Base-by-base conservation (phyloP, 73 alveolate genomes). In the Tetrahymena thermophila region DNA sequence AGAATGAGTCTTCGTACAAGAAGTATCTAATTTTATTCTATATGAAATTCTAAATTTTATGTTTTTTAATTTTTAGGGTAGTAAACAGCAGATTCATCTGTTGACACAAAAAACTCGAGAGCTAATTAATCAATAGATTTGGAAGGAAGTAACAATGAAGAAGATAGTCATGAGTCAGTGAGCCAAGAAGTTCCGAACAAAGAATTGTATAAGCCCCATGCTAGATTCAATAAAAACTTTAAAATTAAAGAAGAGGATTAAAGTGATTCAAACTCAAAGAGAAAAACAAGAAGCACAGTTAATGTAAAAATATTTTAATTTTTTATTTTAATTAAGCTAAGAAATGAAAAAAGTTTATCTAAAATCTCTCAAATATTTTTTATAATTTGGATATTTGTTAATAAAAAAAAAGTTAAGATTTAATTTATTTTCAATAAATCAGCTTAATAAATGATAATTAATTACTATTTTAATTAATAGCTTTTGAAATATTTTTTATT, bases 171-270 rank as follows among this genome's bases (percentile, higher is more conserved):
- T 4, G 4, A 85, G 34, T 43, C 94, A 28, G 56, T 85, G 7
- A 43, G 94, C 56, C n/a, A 85, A 31, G 94, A 43, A 85, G 94
- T 40, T 37, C 94, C 94, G 34, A 43, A 85, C 34, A 43, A 85
- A 85, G 94, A 43, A n/a, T n/a, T 40, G 38, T 37, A 43, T 7
- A 43, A 85, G 17, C 94, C 94, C 11, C 55, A 37, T 85, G 56
- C 56, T 16, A 43, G 94, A 34, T 28, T 40, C 8, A 35, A n/a
- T 19, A 43, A 85, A 35, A 37, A 37, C 28, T 37, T 37, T 34
- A 43, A 13, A 34, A 19, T 28, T 85, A 43, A 85, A 31, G 94
- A 43, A 15, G 94, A 85, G n/a, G 71, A 85, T 1, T 40, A 37
- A n/a, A 40, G 94, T 28, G 34, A 43, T 28, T 25, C 40, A 1